Evolutionary conservation across 371 early-diverging fungal genomes (phyloP).

Genomic region (Mortierella sp.): DNA sequence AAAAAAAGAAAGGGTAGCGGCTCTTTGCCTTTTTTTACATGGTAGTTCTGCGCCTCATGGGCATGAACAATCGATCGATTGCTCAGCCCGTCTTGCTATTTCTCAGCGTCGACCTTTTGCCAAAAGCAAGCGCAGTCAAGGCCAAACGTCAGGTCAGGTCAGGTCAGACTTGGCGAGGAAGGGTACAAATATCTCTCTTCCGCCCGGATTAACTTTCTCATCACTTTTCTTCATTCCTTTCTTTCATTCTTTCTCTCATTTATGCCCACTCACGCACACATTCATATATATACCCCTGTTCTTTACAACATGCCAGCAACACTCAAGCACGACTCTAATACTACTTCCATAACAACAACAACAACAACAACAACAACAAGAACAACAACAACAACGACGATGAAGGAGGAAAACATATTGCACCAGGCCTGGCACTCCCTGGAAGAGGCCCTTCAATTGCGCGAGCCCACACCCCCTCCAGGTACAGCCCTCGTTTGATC

Average conservation of each 20-base stretch:
- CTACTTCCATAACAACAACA: background rate
- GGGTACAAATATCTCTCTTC: background rate
- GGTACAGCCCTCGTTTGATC: slow-evolving; percentile 19
- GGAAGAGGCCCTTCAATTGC: slow-evolving; percentile 44
- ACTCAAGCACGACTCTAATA: background rate
- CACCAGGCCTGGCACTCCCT: slow-evolving; percentile 49
- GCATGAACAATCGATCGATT: background rate
- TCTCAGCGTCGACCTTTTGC: background rate
- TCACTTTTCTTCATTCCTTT: background rate
- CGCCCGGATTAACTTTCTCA: background rate
- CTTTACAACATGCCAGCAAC: background rate
- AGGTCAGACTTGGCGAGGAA: background rate
- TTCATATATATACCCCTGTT: background rate
- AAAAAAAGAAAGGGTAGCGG: no score
- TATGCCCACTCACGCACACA: background rate
- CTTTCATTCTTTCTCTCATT: background rate
- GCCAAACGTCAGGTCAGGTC: background rate
- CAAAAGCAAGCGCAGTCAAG: background rate
- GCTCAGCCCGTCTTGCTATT: background rate
- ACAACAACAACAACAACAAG: background rate
- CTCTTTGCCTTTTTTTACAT: background rate
- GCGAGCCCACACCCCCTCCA: slow-evolving; percentile 43
- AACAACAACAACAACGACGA: background rate
- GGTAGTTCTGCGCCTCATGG: background rate
- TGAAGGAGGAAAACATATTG: slow-evolving; percentile 39